Evolutionary conservation across 1,284 basidiomycete species (phyloP).

Genomic region (Fistulina hepatica): DNA sequence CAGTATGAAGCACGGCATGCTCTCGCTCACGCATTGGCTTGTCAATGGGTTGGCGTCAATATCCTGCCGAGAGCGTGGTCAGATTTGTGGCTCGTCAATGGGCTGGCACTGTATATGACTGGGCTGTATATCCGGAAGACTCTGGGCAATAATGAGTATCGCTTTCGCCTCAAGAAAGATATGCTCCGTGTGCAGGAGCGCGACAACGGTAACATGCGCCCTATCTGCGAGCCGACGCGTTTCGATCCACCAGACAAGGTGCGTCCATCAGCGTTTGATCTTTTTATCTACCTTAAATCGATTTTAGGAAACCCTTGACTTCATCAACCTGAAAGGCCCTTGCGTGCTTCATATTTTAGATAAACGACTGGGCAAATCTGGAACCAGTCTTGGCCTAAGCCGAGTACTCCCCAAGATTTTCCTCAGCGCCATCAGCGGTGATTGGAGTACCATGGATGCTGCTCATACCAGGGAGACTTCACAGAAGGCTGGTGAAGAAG

Average conservation of each 20-base stretch:
- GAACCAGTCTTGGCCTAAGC: slow-evolving; percentile 88
- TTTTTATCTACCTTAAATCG: no score
- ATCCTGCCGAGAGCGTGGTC: slow-evolving; percentile 92
- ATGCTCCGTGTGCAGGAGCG: slow-evolving; percentile 87
- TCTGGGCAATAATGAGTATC: slow-evolving; percentile 95
- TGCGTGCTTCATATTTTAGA: slow-evolving; percentile 95
- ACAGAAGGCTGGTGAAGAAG: no score
- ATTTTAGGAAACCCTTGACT: slow-evolving; percentile 65
- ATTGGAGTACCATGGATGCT: no score
- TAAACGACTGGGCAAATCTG: slow-evolving; percentile 86
- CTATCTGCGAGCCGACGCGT: slow-evolving; percentile 85
- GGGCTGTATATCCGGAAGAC: slow-evolving; percentile 81
- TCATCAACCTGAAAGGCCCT: slow-evolving; percentile 93
- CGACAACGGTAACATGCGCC: slow-evolving; percentile 86
- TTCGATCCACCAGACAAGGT: slow-evolving; percentile 76
- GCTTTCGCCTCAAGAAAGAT: slow-evolving; percentile 92
- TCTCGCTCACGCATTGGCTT: slow-evolving; percentile 82
- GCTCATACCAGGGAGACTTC: no score
- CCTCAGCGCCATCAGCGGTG: slow-evolving; percentile 87
- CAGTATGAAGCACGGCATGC: slow-evolving; percentile 84
- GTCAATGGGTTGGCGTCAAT: slow-evolving; percentile 97
- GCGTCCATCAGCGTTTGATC: no score
- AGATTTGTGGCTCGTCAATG: slow-evolving; percentile 94
- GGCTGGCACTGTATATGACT: slow-evolving; percentile 84
- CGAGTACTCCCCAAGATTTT: slow-evolving; percentile 94